Evolutionary conservation across 345 rosid genomes (phyloP).

Genomic region (Turnera subulata): DNA sequence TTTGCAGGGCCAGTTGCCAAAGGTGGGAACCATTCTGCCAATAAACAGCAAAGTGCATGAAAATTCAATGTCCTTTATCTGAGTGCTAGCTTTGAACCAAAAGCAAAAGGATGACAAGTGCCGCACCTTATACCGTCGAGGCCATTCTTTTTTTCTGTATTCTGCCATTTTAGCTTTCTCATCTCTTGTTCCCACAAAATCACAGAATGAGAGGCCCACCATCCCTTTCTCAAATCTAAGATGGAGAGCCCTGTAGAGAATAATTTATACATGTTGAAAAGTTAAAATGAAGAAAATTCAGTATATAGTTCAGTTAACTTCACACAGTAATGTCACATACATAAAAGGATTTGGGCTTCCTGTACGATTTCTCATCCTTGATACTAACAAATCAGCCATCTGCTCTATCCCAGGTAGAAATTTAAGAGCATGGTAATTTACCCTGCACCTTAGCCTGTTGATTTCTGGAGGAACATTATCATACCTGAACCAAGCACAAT

Average conservation of each 20-base stretch:
- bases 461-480: slow-evolving; percentile 97
- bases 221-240: slow-evolving; percentile 99
- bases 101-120: slow-evolving; percentile 6
- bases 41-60: slow-evolving; percentile 11
- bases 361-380: slow-evolving; percentile 95
- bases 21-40: slow-evolving; percentile 97
- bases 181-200: slow-evolving; percentile 96
- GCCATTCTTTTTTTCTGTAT: slow-evolving; percentile 97
- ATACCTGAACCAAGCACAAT: slow-evolving; percentile 50
- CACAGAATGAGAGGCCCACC: slow-evolving; percentile 98
- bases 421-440: slow-evolving; percentile 96
- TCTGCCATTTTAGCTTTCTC: slow-evolving; percentile 95
- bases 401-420: slow-evolving; percentile 90
- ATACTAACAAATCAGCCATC: slow-evolving; percentile 84
- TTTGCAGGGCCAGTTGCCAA: slow-evolving; percentile 90
- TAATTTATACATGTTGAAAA: slow-evolving; percentile 16
- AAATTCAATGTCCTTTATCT: neutral
- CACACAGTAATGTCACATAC: slow-evolving; percentile 40
- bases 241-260: slow-evolving; percentile 86
- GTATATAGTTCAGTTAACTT: slow-evolving; percentile 15
- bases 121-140: slow-evolving; percentile 89
- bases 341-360: slow-evolving; percentile 80
- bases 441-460: slow-evolving; percentile 97
- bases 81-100: slow-evolving; percentile 7
- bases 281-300: slow-evolving; percentile 9